Base-by-base conservation (phyloP, 192 early-diverging fungal species). In the Rhizophagus sp. region DNA sequence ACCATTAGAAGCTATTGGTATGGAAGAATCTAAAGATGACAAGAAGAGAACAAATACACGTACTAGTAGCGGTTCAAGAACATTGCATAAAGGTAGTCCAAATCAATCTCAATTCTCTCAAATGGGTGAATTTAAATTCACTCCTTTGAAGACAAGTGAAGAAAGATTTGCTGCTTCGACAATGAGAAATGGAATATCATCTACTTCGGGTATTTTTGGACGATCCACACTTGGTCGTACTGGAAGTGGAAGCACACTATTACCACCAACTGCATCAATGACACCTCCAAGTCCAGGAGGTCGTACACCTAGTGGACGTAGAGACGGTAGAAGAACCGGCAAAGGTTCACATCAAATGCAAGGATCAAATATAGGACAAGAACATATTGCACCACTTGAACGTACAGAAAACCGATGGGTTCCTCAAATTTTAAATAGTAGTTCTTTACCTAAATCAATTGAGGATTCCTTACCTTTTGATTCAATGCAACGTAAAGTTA, bases 401-500 rank as follows among this genome's bases (percentile, higher is more conserved):
- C 91, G 91, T 85, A 86, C 89, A 52, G 93, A 96, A 77, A 92
- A 94, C 80, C 94, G 96, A 24, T 98, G 97, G 92, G 85, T 83
- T 15, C 91, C 94, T 50, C 85, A 87, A 61, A 85, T 88, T 25
- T 88, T 75, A 17, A 83, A 44, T 11, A 89, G 34, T 89, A 75
- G 82, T 85, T 0, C 82, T 50, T 62, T 66, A 25, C 39, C 81
- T 15, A 83, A 86, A 81, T 33, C 76, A 7, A 86, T 62, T 4
- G 83, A 87, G 6, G 90, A 88, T 27, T 39, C 83, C 19, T 72
- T 88, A 8, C 75, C 83, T 25, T 81, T 88, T 62, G 95, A 95
- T 15, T 69, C 91, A 33, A 87, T 91, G 61, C 88, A 90, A 63
- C 93, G 94, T 34, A 94, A 96, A 90, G 92, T 94, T 22, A 95